phyloP scores from a whole-genome alignment of 2,329 filamentous ascomycete species.

The Curvularia hawaiiensis region DNA sequence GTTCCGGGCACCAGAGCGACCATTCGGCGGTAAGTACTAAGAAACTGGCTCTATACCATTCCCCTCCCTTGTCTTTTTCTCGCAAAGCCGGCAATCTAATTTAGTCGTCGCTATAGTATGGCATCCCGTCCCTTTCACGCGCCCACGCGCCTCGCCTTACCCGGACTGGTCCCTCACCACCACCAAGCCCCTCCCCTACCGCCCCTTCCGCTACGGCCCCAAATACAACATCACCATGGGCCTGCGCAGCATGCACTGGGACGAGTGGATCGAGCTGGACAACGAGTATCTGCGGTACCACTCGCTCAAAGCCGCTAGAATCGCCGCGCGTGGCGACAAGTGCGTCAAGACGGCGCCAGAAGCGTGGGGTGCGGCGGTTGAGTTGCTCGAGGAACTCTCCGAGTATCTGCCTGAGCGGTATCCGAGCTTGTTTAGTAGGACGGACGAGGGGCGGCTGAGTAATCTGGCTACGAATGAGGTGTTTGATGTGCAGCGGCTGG shows the following conservation, averaged over 20 bases:
- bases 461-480: conserved; percentile 74
- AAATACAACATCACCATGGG: conserved; percentile 81
- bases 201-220: conserved; percentile 78
- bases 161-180: conserved; percentile 69
- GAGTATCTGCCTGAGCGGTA: conserved; percentile 77
- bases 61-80: too few relatives aligned
- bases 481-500: conserved; percentile 69
- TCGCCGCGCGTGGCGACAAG: conserved; percentile 68
- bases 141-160: conserved; percentile 66
- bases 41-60: background rate
- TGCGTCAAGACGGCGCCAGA: conserved; percentile 72
- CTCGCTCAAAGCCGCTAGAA: conserved; percentile 70
- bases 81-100: background rate
- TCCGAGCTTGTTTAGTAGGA: conserved; percentile 71
- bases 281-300: conserved; percentile 78
- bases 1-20: conserved; percentile 46
- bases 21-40: conserved; percentile 53
- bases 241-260: conserved; percentile 69
- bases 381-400: conserved; percentile 74
- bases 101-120: background rate
- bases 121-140: conserved; percentile 54
- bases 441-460: conserved; percentile 58
- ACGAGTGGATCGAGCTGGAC: conserved; percentile 86
- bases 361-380: conserved; percentile 73
- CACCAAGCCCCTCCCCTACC: conserved; percentile 77